Percentiles rank a stretch among this genome's conserved stretches.
Conservation (phyloP, 2,329 filamentous ascomycete species). For the Orbilia javanica region DNA sequence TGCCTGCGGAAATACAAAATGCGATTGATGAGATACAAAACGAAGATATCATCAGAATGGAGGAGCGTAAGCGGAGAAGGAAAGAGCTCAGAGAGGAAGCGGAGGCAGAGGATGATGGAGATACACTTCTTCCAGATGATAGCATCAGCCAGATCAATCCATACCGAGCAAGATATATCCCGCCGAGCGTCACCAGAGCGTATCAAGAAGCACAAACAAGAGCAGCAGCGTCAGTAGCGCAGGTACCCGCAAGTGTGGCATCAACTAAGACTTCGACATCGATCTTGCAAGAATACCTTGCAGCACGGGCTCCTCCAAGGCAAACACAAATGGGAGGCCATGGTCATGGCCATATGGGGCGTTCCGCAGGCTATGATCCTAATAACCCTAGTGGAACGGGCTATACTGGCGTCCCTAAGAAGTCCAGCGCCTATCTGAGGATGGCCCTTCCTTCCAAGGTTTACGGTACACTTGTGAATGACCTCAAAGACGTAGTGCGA, state of each 20-base stretch:
- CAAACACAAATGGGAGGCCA: constrained; percentile 23
- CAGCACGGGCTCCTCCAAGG: constrained; percentile 42
- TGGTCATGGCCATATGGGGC: constrained; percentile 7
- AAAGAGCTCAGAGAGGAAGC: constrained; percentile 46
- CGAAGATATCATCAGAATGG: constrained; percentile 56
- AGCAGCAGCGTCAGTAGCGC: constrained; percentile 33
- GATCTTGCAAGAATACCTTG: constrained; percentile 43
- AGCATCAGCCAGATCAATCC: constrained; percentile 56
- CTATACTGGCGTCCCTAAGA: constrained; percentile 19
- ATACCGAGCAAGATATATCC: constrained; percentile 42
- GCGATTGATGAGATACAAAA: constrained; percentile 54
- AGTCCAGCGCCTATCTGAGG: constrained; percentile 31
- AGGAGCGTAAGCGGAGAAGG: constrained; percentile 41
- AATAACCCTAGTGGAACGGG: constrained; percentile 4
- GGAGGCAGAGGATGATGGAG: constrained; percentile 47
- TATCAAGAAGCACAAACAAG: constrained; percentile 53
- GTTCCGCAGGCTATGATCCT: constrained; percentile 15
- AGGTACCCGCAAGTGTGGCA: constrained; percentile 38
- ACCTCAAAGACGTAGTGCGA: constrained; percentile 42
- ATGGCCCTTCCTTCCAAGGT: constrained; percentile 40
- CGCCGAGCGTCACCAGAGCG: constrained; percentile 44
- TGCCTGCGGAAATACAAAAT: constrained; percentile 48
- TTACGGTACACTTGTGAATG: constrained; percentile 34
- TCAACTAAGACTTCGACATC: constrained; percentile 52
- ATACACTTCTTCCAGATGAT: constrained; percentile 49